Evolutionary conservation across 2,329 filamentous ascomycete species (phyloP).

Genomic region (Aspergillus candidus): DNA sequence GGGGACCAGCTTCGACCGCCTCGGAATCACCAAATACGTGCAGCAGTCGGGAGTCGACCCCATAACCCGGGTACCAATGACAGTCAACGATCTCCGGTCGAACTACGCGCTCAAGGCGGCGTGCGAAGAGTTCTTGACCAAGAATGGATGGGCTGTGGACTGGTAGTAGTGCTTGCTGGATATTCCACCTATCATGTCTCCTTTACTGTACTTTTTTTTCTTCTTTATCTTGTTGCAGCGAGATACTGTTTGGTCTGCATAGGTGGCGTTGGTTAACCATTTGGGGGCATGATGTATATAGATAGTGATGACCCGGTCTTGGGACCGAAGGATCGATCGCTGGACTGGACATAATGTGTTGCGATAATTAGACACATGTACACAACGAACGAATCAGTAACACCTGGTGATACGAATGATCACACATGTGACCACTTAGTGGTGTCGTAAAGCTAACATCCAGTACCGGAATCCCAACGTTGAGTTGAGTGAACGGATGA

Average conservation of each 20-base stretch:
- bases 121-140: slow-evolving; percentile 74
- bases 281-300: too few relatives aligned
- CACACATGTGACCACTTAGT: too few relatives aligned
- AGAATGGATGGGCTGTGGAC: slow-evolving; percentile 90
- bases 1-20: slow-evolving; percentile 83
- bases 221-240: neutral
- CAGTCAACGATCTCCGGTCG: slow-evolving; percentile 63
- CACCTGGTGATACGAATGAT: too few relatives aligned
- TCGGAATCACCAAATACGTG: slow-evolving; percentile 79
- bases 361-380: too few relatives aligned
- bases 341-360: too few relatives aligned
- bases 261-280: neutral
- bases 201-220: neutral
- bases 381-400: too few relatives aligned
- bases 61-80: slow-evolving; percentile 70
- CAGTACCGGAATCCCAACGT: too few relatives aligned
- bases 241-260: neutral
- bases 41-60: slow-evolving; percentile 71
- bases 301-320: too few relatives aligned
- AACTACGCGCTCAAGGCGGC: slow-evolving; percentile 78
- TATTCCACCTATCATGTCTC: neutral
- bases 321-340: too few relatives aligned
- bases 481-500: too few relatives aligned
- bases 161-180: slow-evolving; percentile 60
- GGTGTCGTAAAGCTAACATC: too few relatives aligned